A percentile compares a stretch with the other conserved stretches of the same genome.
Conservation (phyloP, 345 rosid species). For the Bruguiera parviflora region DNA sequence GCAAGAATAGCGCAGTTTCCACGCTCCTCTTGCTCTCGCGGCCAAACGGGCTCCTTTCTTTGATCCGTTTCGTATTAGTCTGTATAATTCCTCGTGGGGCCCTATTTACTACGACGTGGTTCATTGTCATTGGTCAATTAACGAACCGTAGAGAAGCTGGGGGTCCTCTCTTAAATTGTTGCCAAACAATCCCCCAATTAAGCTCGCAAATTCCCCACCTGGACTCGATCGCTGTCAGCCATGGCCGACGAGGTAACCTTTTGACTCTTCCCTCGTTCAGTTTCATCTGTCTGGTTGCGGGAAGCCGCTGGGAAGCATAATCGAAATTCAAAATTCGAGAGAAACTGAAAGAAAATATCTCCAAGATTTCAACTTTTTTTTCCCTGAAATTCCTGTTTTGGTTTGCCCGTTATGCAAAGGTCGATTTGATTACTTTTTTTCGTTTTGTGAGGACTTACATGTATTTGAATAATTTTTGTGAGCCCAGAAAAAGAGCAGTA, state of each 20-base stretch:
- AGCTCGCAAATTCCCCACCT: not conserved
- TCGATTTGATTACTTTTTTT: not conserved
- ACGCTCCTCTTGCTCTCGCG: too few species aligned
- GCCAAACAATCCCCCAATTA: not conserved
- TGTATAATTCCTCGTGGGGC: too few species aligned
- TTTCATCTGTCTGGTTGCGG: not conserved
- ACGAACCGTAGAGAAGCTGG: too few species aligned
- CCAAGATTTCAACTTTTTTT: not conserved
- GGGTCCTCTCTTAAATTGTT: too few species aligned
- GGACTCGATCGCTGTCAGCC: not conserved
- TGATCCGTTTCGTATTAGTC: too few species aligned
- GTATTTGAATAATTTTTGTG: too few species aligned
- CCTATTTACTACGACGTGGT: too few species aligned
- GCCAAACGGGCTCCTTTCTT: too few species aligned
- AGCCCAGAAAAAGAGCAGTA: too few species aligned
- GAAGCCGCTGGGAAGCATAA: not conserved
- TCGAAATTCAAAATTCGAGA: not conserved
- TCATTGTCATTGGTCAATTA: too few species aligned
- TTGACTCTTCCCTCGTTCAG: not conserved
- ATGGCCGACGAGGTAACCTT: constrained; percentile 11
- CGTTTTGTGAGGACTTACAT: too few species aligned
- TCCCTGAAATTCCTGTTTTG: not conserved
- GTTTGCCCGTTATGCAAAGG: not conserved
- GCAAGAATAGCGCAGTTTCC: too few species aligned
- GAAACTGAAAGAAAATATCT: not conserved